Evolutionary conservation across 192 early-diverging fungal genomes (phyloP).

Genomic region (Anaeromyces robustus): DNA sequence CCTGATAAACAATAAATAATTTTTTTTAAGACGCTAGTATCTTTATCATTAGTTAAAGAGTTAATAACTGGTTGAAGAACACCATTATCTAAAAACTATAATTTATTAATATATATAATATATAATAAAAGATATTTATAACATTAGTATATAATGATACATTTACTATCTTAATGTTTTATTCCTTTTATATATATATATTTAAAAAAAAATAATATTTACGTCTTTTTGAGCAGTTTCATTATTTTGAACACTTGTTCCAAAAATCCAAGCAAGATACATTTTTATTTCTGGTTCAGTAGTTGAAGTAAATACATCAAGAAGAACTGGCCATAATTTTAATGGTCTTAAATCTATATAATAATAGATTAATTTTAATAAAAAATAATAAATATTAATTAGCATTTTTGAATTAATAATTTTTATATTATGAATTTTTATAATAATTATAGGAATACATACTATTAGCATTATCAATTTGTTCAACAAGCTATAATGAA

Average conservation of each 20-base stretch:
- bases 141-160: too few species aligned
- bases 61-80: neutral
- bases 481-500: conserved; percentile 44
- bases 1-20: neutral
- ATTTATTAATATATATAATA: too few species aligned
- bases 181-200: too few species aligned
- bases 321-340: conserved; percentile 67
- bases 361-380: too few species aligned
- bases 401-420: too few species aligned
- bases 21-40: neutral
- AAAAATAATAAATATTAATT: neutral
- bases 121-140: too few species aligned
- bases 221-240: conserved; percentile 54
- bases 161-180: too few species aligned
- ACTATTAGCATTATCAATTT: conserved; percentile 77
- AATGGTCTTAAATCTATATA: conserved; percentile 65
- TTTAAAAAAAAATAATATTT: neutral
- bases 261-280: conserved; percentile 76
- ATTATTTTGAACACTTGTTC: conserved; percentile 91
- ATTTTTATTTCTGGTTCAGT: conserved; percentile 33
- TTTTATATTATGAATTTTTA: too few species aligned
- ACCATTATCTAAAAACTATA: neutral
- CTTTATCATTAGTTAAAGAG: neutral
- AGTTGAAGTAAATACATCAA: conserved; percentile 23
- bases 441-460: neutral